phyloP scores from a whole-genome alignment of 78 protist genomes.

The Neovahlkampfia damariscottae region DNA sequence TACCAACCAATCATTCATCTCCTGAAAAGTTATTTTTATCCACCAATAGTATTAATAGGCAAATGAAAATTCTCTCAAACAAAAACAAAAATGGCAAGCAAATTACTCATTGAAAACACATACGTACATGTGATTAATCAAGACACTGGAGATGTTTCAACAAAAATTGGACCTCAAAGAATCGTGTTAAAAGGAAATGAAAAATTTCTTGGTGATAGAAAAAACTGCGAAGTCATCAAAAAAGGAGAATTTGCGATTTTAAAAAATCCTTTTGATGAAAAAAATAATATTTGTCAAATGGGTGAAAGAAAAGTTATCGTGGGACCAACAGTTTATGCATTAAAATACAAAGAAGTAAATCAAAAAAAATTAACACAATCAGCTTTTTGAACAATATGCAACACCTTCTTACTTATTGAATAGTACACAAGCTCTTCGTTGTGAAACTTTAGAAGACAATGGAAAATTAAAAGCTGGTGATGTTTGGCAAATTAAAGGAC shows the following conservation, averaged over 20 bases:
- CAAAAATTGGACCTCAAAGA: not conserved
- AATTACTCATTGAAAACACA: not conserved
- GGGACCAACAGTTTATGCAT: constrained; percentile 5
- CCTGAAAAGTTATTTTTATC: too few species aligned
- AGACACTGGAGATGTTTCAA: not conserved
- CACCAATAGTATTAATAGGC: too few species aligned
- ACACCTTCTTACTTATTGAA: too few species aligned
- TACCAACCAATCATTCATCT: too few species aligned
- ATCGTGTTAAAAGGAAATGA: not conserved
- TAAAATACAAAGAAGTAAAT: constrained; percentile 6
- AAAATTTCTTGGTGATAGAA: not conserved
- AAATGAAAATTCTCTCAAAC: not conserved
- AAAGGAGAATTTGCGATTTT: constrained; percentile 18
- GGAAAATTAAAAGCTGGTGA: constrained; percentile 11
- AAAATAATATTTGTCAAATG: not conserved
- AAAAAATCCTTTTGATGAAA: constrained; percentile 2
- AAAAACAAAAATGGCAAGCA: not conserved
- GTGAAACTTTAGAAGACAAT: not conserved
- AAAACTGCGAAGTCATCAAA: not conserved
- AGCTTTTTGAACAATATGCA: not conserved
- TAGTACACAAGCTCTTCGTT: not conserved
- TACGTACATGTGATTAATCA: not conserved
- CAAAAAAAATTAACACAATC: not conserved
- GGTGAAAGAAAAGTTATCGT: constrained; percentile 10
- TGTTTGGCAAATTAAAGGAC: constrained; percentile 25